Evolutionary conservation across 345 rosid genomes (phyloP), one percentile per base, ranked within the genome.

Genomic region (Barbarea vulgaris): DNA sequence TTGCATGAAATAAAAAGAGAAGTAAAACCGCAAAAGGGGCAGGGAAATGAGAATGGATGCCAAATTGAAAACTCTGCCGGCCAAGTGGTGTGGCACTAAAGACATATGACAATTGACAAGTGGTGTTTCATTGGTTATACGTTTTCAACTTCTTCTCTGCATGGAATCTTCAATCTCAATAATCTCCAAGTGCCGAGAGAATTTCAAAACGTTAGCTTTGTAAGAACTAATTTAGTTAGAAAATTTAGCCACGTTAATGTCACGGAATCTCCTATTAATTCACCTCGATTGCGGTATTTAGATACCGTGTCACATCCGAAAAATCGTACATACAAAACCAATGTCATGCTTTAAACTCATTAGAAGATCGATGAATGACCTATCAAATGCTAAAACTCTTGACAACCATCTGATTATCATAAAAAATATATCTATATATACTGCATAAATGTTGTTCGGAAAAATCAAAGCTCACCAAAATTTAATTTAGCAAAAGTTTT

Each of bases 61-160:
- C 61, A 53, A 67, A 52, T 53, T 12, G 17, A 15, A 6, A 36
- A 52, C 13, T 8, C 1, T 53, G 14, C 50, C 50, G 13, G 51
- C 37, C 62, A 68, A 68, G 52, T 68, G 72, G 72, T n/a, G 72
- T 3, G 24, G 7, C 60, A 7, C 15, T 48, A 34, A 22, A 34
- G 48, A 51, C 24, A 67, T 30, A 31, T n/a, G n/a, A n/a, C n/a
- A n/a, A n/a, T n/a, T n/a, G n/a, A n/a, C n/a, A n/a, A n/a, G n/a
- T n/a, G 12, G 36, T 37, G n/a, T n/a, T n/a, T 53, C n/a, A n/a
- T 27, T 36, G 51, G 61, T 24, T 22, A 51, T 33, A 46, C 3
- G 0, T 61, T 27, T 10, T 37, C 12, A 1, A n/a, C 72, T 27
- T 8, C 8, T 67, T 18, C 12, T 65, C 19, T 48, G 61, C 72